Evolutionary conservation across 2,329 filamentous ascomycete species (phyloP).

Genomic region (Phoma herbarum): DNA sequence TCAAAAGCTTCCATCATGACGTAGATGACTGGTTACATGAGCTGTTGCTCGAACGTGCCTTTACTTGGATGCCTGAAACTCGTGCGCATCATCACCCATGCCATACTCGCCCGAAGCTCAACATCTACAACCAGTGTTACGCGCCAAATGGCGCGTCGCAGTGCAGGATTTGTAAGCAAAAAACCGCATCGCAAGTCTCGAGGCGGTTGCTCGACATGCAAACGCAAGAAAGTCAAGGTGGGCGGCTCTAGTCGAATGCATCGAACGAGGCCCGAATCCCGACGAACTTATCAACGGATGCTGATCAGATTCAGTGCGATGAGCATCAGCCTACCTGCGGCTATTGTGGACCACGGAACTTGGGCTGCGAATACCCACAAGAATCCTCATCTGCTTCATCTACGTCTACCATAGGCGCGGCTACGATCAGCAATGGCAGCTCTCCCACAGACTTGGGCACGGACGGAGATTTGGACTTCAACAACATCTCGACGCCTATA

Average conservation of each 20-base stretch:
- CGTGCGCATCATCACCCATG: not conserved
- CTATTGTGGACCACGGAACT: slow-evolving; percentile 38
- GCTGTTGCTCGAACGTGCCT: not conserved
- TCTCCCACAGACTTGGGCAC: not conserved
- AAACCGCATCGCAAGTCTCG: slow-evolving; percentile 45
- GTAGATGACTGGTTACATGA: not conserved
- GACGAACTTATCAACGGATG: not conserved
- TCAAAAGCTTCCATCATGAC: not conserved
- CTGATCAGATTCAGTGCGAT: slow-evolving; percentile 39
- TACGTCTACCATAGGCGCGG: not conserved
- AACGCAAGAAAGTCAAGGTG: slow-evolving; percentile 49
- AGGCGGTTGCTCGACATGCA: slow-evolving; percentile 44
- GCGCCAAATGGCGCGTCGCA: slow-evolving; percentile 37
- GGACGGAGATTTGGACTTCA: slow-evolving; percentile 26
- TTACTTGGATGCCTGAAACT: slow-evolving; percentile 1
- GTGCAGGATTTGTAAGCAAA: slow-evolving; percentile 43
- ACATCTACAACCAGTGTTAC: not conserved
- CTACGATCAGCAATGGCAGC: not conserved
- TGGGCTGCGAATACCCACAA: slow-evolving; percentile 38
- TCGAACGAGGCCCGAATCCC: not conserved
- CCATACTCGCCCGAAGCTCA: not conserved
- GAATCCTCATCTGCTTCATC: slow-evolving; percentile 19
- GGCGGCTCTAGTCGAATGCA: not conserved
- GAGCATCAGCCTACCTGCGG: slow-evolving; percentile 38
- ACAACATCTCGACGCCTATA: slow-evolving; percentile 16